A percentile compares a stretch with the other conserved stretches of the same genome.
These are phyloP conservation scores for Penicillium lagena DNA, from an alignment of 495 filamentous ascomycete species.

Conservation along the genomic window DNA sequence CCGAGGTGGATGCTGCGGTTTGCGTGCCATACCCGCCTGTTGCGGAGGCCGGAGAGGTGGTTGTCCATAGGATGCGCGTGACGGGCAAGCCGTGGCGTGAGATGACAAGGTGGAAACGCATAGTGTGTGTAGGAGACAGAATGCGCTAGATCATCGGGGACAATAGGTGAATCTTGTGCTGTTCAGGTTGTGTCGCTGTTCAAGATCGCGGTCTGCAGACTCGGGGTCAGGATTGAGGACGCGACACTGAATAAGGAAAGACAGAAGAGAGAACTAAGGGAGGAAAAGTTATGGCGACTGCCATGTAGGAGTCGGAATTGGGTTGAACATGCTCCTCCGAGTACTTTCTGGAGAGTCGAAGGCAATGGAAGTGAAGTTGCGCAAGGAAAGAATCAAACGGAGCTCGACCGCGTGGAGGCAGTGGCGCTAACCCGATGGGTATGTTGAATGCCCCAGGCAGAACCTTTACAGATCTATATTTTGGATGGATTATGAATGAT, in stretches of 20 bases:
- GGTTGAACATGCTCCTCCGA: neutral
- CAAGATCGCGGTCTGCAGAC: neutral
- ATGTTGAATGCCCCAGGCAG: neutral
- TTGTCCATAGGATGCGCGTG: constrained; percentile 67
- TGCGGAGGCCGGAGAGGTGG: constrained; percentile 26
- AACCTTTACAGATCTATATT: neutral
- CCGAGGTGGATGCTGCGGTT: constrained; percentile 22
- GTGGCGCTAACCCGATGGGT: neutral
- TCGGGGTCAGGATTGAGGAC: neutral
- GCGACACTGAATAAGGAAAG: neutral
- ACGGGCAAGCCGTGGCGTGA: constrained; percentile 75
- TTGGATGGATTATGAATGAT: too few relatives aligned
- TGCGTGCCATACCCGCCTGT: constrained; percentile 20
- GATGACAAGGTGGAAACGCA: constrained; percentile 80
- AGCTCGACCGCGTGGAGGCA: neutral
- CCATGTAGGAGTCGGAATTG: neutral
- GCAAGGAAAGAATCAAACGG: neutral
- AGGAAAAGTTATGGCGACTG: neutral
- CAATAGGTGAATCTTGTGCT: neutral
- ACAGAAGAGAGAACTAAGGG: neutral
- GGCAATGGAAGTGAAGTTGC: neutral
- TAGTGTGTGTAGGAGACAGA: constrained; percentile 20
- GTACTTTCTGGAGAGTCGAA: neutral
- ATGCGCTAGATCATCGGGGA: constrained; percentile 9
- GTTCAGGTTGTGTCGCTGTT: neutral